Base-by-base conservation (phyloP, 2,329 filamentous ascomycete species). In the Ophiostoma angusticollis region DNA sequence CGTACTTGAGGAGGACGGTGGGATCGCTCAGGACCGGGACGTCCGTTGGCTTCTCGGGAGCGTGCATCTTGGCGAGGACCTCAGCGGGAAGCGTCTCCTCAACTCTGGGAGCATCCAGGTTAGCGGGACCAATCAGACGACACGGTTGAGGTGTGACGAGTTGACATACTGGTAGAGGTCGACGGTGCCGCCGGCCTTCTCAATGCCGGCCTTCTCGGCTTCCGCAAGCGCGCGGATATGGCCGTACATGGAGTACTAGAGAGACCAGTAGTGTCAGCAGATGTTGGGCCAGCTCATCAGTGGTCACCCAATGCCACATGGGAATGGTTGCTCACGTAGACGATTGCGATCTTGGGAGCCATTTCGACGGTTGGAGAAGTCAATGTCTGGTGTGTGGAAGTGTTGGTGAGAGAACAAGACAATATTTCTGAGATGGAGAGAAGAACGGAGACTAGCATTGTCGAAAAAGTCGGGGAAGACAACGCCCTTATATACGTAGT, bases 261-360 rank as follows among this genome's bases (percentile, higher is more conserved):
- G 23, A 35, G 28, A 18, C 9, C n/a, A 9, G n/a, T n/a, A n/a
- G 6, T 35, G 37, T 28, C 37, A 42, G 34, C 13, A 14, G 18
- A 6, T 18, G 17, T 9, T 25, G 19, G n/a, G n/a, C n/a, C n/a
- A n/a, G n/a, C n/a, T n/a, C n/a, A n/a, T n/a, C n/a, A n/a, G n/a
- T n/a, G n/a, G n/a, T n/a, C n/a, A n/a, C n/a, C n/a, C n/a, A n/a
- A n/a, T n/a, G n/a, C n/a, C n/a, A n/a, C n/a, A n/a, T n/a, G 23
- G 16, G 12, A 13, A 21, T 9, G 5, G 19, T 6, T 14, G 74
- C 81, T 52, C 70, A 87, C 83, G 62, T 77, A 93, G 60, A 94
- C 76, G 64, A 94, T 91, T 53, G 86, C 86, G 58, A 94, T 74
- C 70, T 84, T 93, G 61, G 84, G 83, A 65, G 83, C 84, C 85